Evolutionary conservation across 768 basidiomycete genomes (phyloP), one percentile per base, ranked within the genome.

Genomic region (Pulveroboletus sp.): DNA sequence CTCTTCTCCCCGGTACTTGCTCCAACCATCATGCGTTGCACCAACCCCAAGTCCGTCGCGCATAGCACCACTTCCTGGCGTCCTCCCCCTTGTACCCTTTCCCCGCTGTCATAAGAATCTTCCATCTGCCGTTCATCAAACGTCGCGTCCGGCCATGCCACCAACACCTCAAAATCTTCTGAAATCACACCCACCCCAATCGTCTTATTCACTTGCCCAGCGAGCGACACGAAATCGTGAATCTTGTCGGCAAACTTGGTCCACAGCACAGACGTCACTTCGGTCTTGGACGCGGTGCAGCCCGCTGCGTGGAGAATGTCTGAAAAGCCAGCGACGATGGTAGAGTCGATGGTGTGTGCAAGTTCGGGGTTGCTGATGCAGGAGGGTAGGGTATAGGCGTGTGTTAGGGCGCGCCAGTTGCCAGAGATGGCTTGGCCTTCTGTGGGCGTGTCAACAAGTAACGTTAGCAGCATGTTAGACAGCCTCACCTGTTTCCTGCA

Each of bases 341-440:
- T 46, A 23, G 34, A 40, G 13, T 45, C 40, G 11, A 58, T 29
- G 0, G 49, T 17, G 5, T 32, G 50, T 17, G 41, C 51, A 10
- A 60, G 33, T 32, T 65, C 55, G 12, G 45, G 40, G 27, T 66
- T 49, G 41, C 48, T 54, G 14, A 47, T 31, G 27, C 50, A 58
- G 2, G 39, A 21, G 3, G 51, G 52, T 2, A 53, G 25, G 0
- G 60, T 43, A 20, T 68, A 43, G 5, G 53, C 31, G 10, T 57
- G 58, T 10, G 72, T 74, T 19, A 76, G 55, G 2, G 72, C 66
- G 5, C 74, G 69, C 75, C 75, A 76, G 41, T 71, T 59, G 31
- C 71, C 69, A 4, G 73, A 67, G 34, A 75, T 60, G 4, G 73
- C 65, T 55, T 75, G 75, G 8, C 68, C 67, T 55, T 74, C 75